Evolutionary conservation across 495 filamentous ascomycete genomes (phyloP), one percentile per base, ranked within the genome.

Genomic region (Beverwykella pulmonaria): DNA sequence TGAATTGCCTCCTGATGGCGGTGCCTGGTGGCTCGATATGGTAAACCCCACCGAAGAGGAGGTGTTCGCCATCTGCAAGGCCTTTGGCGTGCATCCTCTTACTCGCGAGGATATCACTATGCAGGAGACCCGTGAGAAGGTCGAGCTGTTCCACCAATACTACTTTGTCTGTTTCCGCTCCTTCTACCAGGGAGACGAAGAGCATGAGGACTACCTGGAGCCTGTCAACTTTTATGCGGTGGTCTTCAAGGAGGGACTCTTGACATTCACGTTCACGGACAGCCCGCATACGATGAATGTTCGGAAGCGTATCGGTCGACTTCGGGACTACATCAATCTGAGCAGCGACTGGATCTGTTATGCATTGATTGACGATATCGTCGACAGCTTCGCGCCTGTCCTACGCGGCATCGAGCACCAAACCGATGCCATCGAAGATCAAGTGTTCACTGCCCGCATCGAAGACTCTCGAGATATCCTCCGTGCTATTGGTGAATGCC

Each of bases 261-360:
- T 98, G 36, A 97, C 92, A 60, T 97, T 97, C 79, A 94, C 91
- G 53, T 98, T 95, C 75, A 83, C 85, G 20, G 87, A 87, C 34
- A 95, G 92, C 68, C 84, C 86, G 0, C 94, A 98, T 73, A 90
- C 91, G 9, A 81, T 87, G 20, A 91, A 93, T 71, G 94, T 98
- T 48, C 87, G 95, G 56, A 91, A 91, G 81, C 85, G 94, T 75
- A 97, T 98, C 72, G 89, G 91, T 1, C 90, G 90, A 75, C 81
- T 98, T 63, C 91, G 95, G 71, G 94, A 98, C 71, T 97, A 96
- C 73, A 89, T 97, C 62, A 86, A 90, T 17, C 81, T 98, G 36
- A 93, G 90, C 62, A 92, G 91, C 67, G 94, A 98, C 76, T 98
- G 94, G 94, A 93, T 98, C 65, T 98, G 95, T 79, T 98, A 98